A percentile compares a stretch with the other conserved stretches of the same genome.
Evolutionary conservation across 768 basidiomycete genomes (phyloP).

Genomic region (Mycena epipterygia): DNA sequence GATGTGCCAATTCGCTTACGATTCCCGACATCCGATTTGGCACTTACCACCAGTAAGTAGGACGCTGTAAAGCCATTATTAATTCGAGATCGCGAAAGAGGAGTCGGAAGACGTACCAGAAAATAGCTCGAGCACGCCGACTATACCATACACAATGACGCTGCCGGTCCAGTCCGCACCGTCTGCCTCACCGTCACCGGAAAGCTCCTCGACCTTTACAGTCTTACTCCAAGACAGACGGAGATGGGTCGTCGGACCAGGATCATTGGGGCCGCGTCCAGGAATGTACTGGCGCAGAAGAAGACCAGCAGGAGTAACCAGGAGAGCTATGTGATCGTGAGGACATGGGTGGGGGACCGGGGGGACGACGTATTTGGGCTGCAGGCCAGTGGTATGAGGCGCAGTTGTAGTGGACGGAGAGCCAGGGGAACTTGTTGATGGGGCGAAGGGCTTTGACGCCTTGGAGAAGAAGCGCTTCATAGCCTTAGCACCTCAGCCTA

Average conservation of each 20-base stretch:
- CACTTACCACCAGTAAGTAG: slow-evolving; percentile 81
- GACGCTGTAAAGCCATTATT: slow-evolving; percentile 62
- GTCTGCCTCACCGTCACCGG: slow-evolving; percentile 46
- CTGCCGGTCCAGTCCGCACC: slow-evolving; percentile 66
- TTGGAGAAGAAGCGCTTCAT: slow-evolving; percentile 60
- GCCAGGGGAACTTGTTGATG: slow-evolving; percentile 38
- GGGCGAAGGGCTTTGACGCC: slow-evolving; percentile 51
- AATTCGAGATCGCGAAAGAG: slow-evolving; percentile 26
- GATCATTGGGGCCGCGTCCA: slow-evolving; percentile 38
- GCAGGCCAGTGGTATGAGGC: slow-evolving; percentile 55
- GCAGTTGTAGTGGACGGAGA: slow-evolving; percentile 29
- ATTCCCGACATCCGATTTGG: slow-evolving; percentile 72
- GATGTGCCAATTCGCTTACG: slow-evolving; percentile 58
- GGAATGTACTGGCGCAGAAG: slow-evolving; percentile 70
- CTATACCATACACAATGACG: slow-evolving; percentile 79
- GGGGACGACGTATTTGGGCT: slow-evolving; percentile 74
- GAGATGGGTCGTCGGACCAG: slow-evolving; percentile 55
- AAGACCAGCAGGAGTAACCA: slow-evolving; percentile 73
- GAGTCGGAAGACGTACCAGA: slow-evolving; percentile 62
- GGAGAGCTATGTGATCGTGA: slow-evolving; percentile 74
- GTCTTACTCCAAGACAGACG: slow-evolving; percentile 74
- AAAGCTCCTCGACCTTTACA: slow-evolving; percentile 66
- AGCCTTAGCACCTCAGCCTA: slow-evolving; percentile 10
- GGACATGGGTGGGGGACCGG: slow-evolving; percentile 84
- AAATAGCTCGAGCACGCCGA: slow-evolving; percentile 81